Percentiles rank a stretch among this genome's conserved stretches.
phyloP scores from a whole-genome alignment of 257 asterid species.

The Scutellaria galericulata region DNA sequence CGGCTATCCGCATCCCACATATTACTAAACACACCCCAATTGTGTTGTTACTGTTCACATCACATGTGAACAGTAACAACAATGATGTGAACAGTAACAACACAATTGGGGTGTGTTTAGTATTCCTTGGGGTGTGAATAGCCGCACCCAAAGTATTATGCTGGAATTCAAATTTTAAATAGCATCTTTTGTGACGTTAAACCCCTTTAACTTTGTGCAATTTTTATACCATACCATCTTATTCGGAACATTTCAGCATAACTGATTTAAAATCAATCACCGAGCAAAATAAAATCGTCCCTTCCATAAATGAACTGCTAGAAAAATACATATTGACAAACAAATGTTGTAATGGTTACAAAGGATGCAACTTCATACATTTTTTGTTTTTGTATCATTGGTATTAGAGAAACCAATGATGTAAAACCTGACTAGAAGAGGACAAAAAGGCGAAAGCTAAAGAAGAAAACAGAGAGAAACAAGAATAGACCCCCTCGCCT shows the following conservation, averaged over 20 bases:
- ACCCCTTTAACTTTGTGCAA: too few species aligned
- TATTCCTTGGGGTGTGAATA: too few species aligned
- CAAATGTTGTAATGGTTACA: conserved; percentile 43
- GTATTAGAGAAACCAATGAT: conserved; percentile 36
- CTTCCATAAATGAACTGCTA: conserved; percentile 1
- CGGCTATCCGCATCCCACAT: too few species aligned
- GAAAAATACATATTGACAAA: conserved; percentile 36
- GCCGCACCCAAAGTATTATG: too few species aligned
- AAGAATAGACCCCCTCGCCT: conserved; percentile 41
- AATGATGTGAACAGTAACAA: too few species aligned
- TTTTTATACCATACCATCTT: background rate
- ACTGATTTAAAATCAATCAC: background rate
- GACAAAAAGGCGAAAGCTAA: conserved; percentile 11
- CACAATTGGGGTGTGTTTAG: too few species aligned
- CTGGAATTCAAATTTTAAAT: too few species aligned
- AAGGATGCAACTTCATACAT: conserved; percentile 31
- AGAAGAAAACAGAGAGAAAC: conserved; percentile 27
- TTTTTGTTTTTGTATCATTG: background rate
- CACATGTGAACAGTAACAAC: too few species aligned
- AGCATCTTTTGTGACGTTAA: too few species aligned
- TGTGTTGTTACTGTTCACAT: too few species aligned
- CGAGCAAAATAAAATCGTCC: background rate
- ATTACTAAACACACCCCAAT: too few species aligned
- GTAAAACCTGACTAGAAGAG: conserved; percentile 37
- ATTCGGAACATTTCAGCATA: too few species aligned